A percentile compares a stretch with the other conserved stretches of the same genome.
These are phyloP conservation scores for Ogataea hybrid DNA, from an alignment of 1,139 yeast genomes.

Conservation along the genomic window DNA sequence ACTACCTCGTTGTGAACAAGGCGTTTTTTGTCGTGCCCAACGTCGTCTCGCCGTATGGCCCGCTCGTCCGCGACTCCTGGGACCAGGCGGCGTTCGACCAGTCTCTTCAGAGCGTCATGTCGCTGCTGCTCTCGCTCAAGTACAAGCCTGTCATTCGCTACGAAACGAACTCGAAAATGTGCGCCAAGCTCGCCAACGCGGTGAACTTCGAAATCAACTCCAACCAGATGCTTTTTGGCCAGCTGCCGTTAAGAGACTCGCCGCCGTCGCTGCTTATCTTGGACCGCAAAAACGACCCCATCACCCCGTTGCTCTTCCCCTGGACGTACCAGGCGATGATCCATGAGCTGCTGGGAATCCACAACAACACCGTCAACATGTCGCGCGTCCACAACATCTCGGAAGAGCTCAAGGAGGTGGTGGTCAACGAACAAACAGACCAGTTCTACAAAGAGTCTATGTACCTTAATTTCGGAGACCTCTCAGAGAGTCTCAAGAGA, in stretches of 20 bases:
- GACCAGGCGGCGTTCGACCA: conserved; percentile 47
- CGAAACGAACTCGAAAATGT: conserved; percentile 64
- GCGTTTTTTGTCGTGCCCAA: conserved; percentile 56
- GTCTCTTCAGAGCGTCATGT: conserved; percentile 53
- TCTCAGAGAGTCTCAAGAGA: conserved; percentile 83
- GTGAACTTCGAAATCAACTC: conserved; percentile 57
- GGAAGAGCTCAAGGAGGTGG: conserved; percentile 55
- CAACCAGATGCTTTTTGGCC: conserved; percentile 63
- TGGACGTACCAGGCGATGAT: conserved; percentile 99
- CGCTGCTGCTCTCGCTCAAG: conserved; percentile 71
- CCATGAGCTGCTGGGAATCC: conserved; percentile 82
- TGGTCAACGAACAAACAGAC: conserved; percentile 68
- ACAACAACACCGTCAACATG: conserved; percentile 75
- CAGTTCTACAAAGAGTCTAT: conserved; percentile 73
- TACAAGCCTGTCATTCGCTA: conserved; percentile 75
- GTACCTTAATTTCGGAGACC: conserved; percentile 91
- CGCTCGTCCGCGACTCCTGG: conserved; percentile 39
- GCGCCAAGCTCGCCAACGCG: conserved; percentile 68
- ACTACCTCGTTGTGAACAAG: conserved; percentile 69
- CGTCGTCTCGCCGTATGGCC: conserved; percentile 21
- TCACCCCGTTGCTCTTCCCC: conserved; percentile 87
- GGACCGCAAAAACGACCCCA: conserved; percentile 86
- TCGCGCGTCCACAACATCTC: conserved; percentile 44
- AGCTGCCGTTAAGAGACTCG: conserved; percentile 44
- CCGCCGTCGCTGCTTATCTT: conserved; percentile 76